Conservation (phyloP, 2,329 filamentous ascomycete species). For the Claviceps pazoutovae region DNA sequence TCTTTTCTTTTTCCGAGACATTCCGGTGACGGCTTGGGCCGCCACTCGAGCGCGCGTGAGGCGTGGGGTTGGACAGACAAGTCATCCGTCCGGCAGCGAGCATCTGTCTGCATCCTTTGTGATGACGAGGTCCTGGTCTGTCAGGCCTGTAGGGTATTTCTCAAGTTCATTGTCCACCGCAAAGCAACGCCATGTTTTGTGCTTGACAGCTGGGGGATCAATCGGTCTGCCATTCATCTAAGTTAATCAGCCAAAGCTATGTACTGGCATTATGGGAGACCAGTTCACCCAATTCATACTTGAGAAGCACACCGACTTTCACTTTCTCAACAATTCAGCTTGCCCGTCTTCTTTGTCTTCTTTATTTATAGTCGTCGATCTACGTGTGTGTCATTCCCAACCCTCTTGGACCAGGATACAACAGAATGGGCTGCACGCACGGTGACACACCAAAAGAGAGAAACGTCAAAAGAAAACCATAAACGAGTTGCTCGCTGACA, state of each 20-base stretch:
- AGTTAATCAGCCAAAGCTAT: too few relatives aligned
- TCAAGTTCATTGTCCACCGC: too few relatives aligned
- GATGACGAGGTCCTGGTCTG: too few relatives aligned
- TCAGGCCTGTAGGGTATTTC: too few relatives aligned
- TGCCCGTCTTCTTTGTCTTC: not conserved
- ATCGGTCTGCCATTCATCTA: too few relatives aligned
- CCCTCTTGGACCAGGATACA: not conserved
- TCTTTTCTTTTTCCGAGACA: slow-evolving; percentile 7
- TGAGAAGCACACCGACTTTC: too few relatives aligned
- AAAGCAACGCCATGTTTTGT: too few relatives aligned
- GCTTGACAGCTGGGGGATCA: too few relatives aligned
- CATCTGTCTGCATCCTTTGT: too few relatives aligned
- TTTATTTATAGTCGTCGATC: not conserved
- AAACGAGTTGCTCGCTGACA: slow-evolving; percentile 13
- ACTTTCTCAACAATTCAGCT: not conserved
- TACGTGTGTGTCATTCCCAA: not conserved
- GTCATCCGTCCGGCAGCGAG: not conserved
- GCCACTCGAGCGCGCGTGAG: not conserved
- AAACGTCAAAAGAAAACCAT: not conserved
- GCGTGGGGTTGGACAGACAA: not conserved
- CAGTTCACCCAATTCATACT: too few relatives aligned
- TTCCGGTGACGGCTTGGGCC: slow-evolving; percentile 3
- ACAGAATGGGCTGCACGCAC: not conserved
- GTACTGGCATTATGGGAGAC: too few relatives aligned
- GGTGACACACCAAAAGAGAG: not conserved